phyloP scores from a whole-genome alignment of 495 filamentous ascomycete species.

The Articulospora tetracladia region DNA sequence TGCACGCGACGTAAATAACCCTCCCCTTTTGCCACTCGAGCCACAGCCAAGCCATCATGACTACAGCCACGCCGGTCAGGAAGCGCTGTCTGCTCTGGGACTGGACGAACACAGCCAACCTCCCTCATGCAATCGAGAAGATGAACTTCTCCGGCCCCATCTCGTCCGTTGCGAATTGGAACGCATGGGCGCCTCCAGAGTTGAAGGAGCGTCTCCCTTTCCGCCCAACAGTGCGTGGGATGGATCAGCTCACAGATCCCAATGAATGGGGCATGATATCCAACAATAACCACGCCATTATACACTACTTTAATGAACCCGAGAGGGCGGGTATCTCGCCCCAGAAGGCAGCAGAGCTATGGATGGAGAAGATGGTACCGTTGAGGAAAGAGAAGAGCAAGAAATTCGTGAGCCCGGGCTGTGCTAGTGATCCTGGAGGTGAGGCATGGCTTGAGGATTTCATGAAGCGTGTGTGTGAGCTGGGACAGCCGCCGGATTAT shows the following conservation, averaged over 20 bases:
- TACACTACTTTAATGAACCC: constrained; percentile 46
- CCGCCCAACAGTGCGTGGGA: constrained; percentile 40
- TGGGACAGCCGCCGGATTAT: constrained; percentile 34
- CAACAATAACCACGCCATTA: constrained; percentile 19
- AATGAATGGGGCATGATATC: constrained; percentile 33
- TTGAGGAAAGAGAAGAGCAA: constrained; percentile 35
- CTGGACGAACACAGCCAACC: constrained; percentile 39
- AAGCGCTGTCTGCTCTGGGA: constrained; percentile 46
- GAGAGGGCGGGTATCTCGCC: constrained; percentile 37
- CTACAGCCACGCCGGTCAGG: constrained; percentile 5
- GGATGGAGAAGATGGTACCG: constrained; percentile 35
- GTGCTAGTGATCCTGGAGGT: constrained; percentile 33
- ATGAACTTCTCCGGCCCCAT: constrained; percentile 33
- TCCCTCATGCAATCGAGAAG: constrained; percentile 33
- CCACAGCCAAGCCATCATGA: background rate
- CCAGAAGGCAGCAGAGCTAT: constrained; percentile 36
- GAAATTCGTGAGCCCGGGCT: constrained; percentile 36
- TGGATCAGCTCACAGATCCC: constrained; percentile 28
- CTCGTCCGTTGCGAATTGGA: constrained; percentile 40
- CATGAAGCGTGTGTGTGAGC: constrained; percentile 31
- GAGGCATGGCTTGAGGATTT: constrained; percentile 40
- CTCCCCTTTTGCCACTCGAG: too few species aligned
- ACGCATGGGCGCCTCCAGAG: constrained; percentile 42
- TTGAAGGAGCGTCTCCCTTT: constrained; percentile 38
- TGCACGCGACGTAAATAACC: too few species aligned